Evolutionary conservation across 345 rosid genomes (phyloP), one percentile per base, ranked within the genome.

Genomic region (Toxicodendron radicans): DNA sequence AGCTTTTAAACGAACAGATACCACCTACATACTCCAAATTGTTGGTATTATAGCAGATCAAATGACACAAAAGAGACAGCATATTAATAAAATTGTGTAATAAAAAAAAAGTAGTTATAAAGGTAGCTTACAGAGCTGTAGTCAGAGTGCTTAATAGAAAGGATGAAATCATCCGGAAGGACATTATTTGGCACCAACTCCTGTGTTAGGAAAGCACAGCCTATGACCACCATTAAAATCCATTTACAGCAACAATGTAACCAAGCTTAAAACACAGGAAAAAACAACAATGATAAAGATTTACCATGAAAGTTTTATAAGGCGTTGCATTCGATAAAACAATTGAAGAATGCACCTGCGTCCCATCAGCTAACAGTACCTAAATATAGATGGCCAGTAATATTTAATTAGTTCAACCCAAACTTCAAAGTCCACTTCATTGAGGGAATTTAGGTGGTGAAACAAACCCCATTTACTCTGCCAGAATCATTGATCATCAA

Each of bases 311-410:
- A 30, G 93, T 89, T 74, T 74, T 87, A 74, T 82, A 82, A 51
- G 93, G 93, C 27, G 93, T 89, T 46, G 93, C 90, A 73, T 87
- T 89, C 33, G 93, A 89, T 64, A 87, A 79, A 75, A 87, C 91
- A 72, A 81, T 70, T 11, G 89, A 85, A 60, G 91, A 84, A 59
- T 74, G 72, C 62, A 85, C 78, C 75, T 49, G 63, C 11, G 78
- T 84, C 8, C 93, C 93, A 81, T 85, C 93, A 65, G 80, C 83
- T 38, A 89, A 84, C 82, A 84, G 75, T 62, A 84, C 89, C 93
- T 89, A 59, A 63, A 75, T 24, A 48, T n/a, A 23, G 71, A 71
- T 79, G 54, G 12, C 62, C 62, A 7, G 43, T 24, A 58, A 65
- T 53, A 72, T 66, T 38, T 20, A 48, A 64, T 76, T 52, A 80